Conservation (phyloP, 805 yeast species). For the Candida tibetensis region DNA sequence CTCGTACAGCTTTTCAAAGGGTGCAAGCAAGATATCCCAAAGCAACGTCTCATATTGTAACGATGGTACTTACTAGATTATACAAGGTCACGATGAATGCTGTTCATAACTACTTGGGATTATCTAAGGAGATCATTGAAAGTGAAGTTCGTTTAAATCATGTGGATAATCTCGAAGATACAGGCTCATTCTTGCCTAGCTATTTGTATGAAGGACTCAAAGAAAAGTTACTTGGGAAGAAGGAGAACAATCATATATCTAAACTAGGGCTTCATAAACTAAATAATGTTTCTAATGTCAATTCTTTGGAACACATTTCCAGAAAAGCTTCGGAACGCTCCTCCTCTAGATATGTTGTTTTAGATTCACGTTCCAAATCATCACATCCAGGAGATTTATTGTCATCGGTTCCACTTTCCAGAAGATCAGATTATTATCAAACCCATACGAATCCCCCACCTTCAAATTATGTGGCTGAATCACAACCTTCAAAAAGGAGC, state of each 20-base stretch:
- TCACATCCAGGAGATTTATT: constrained; percentile 83
- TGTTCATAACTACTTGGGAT: constrained; percentile 79
- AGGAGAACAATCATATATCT: neutral
- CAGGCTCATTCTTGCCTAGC: constrained; percentile 46
- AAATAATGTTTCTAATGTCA: neutral
- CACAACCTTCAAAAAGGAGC: neutral
- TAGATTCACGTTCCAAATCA: constrained; percentile 51
- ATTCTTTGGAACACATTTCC: neutral
- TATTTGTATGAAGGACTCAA: constrained; percentile 60
- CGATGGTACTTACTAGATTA: constrained; percentile 82
- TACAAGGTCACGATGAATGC: constrained; percentile 91
- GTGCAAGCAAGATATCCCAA: constrained; percentile 76
- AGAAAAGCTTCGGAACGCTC: constrained; percentile 4
- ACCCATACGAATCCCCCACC: constrained; percentile 11
- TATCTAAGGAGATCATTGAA: constrained; percentile 75
- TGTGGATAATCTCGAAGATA: constrained; percentile 27
- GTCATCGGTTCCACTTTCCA: constrained; percentile 72
- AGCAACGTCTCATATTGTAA: constrained; percentile 90
- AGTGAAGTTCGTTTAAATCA: constrained; percentile 68
- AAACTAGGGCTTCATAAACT: neutral
- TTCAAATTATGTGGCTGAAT: constrained; percentile 1
- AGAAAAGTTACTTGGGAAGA: constrained; percentile 30
- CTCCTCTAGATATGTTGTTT: constrained; percentile 38
- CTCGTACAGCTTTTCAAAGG: constrained; percentile 74
- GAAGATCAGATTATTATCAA: constrained; percentile 33